Evolutionary conservation across 495 filamentous ascomycete species (phyloP).

Genomic region (Penicillium desertorum): DNA sequence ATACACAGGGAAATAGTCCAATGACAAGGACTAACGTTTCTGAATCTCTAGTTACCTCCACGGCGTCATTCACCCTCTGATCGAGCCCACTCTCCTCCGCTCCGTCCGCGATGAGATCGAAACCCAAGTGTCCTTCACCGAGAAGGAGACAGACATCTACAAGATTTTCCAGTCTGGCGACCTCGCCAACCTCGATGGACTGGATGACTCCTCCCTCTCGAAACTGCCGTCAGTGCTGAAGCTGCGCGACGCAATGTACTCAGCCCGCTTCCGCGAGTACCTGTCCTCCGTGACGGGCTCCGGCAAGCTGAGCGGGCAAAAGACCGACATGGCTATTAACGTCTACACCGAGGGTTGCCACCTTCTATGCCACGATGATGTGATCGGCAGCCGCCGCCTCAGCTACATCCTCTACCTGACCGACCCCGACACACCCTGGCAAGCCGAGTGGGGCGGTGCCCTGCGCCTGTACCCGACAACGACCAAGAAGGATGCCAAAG

Average conservation of each 20-base stretch:
- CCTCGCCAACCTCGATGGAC: slow-evolving; percentile 91
- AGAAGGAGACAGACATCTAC: slow-evolving; percentile 99
- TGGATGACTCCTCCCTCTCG: slow-evolving; percentile 77
- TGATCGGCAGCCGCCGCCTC: slow-evolving; percentile 88
- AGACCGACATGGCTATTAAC: slow-evolving; percentile 99
- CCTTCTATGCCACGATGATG: slow-evolving; percentile 95
- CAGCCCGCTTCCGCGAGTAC: slow-evolving; percentile 81
- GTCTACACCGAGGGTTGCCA: slow-evolving; percentile 96
- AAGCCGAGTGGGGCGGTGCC: slow-evolving; percentile 90
- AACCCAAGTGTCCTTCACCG: slow-evolving; percentile 86
- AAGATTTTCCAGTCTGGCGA: slow-evolving; percentile 99
- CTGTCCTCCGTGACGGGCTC: slow-evolving; percentile 80
- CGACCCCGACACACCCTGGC: slow-evolving; percentile 89
- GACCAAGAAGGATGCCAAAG: slow-evolving; percentile 59
- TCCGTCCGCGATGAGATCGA: slow-evolving; percentile 86
- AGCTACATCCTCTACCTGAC: slow-evolving; percentile 97
- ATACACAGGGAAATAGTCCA: slow-evolving; percentile 2
- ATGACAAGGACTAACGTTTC: slow-evolving; percentile 15
- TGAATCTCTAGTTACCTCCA: slow-evolving; percentile 68
- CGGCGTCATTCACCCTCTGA: slow-evolving; percentile 77
- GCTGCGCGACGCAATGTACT: slow-evolving; percentile 92
- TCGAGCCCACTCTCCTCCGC: slow-evolving; percentile 77
- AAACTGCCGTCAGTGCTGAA: slow-evolving; percentile 81
- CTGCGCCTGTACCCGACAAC: slow-evolving; percentile 84
- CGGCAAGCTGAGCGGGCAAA: slow-evolving; percentile 82